Evolutionary conservation across 805 yeast genomes (phyloP).

Genomic region (Millerago galiae): DNA sequence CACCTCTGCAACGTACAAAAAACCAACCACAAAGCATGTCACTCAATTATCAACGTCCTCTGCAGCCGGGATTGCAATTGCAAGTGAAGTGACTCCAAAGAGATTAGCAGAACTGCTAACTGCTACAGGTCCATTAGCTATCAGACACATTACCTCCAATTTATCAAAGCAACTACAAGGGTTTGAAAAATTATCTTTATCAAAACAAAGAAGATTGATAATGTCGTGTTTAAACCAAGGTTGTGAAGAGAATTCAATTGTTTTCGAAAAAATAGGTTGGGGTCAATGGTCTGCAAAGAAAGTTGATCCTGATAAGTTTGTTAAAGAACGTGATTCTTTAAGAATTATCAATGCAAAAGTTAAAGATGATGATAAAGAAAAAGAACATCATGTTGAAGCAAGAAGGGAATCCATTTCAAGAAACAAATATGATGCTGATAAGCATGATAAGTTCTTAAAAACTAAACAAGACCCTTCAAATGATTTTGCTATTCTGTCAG

Average conservation of each 20-base stretch:
- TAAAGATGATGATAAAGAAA: slow-evolving; percentile 31
- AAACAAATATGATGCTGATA: slow-evolving; percentile 22
- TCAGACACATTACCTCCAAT: slow-evolving; percentile 80
- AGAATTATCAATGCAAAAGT: slow-evolving; percentile 34
- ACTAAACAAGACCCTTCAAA: slow-evolving; percentile 23
- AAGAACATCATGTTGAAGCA: slow-evolving; percentile 13
- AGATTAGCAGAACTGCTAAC: slow-evolving; percentile 63
- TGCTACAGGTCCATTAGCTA: slow-evolving; percentile 81
- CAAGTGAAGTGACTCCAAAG: slow-evolving; percentile 75
- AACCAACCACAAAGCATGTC: slow-evolving; percentile 22
- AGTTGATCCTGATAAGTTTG: slow-evolving; percentile 31
- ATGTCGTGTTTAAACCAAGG: slow-evolving; percentile 84
- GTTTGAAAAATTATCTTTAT: slow-evolving; percentile 71
- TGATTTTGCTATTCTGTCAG: slow-evolving; percentile 23
- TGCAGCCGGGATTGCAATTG: slow-evolving; percentile 85
- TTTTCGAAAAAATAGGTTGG: slow-evolving; percentile 95
- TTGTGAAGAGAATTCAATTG: slow-evolving; percentile 43
- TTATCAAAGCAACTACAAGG: slow-evolving; percentile 68
- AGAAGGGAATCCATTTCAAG: slow-evolving; percentile 28
- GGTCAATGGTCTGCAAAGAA: slow-evolving; percentile 90
- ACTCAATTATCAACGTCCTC: slow-evolving; percentile 63
- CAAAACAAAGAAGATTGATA: slow-evolving; percentile 84
- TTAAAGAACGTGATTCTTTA: slow-evolving; percentile 36
- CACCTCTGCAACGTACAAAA: slow-evolving; percentile 22
- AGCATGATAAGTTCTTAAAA: slow-evolving; percentile 19